Base-by-base conservation (phyloP, 2,329 filamentous ascomycete species). In the Leptodontidium sp. region DNA sequence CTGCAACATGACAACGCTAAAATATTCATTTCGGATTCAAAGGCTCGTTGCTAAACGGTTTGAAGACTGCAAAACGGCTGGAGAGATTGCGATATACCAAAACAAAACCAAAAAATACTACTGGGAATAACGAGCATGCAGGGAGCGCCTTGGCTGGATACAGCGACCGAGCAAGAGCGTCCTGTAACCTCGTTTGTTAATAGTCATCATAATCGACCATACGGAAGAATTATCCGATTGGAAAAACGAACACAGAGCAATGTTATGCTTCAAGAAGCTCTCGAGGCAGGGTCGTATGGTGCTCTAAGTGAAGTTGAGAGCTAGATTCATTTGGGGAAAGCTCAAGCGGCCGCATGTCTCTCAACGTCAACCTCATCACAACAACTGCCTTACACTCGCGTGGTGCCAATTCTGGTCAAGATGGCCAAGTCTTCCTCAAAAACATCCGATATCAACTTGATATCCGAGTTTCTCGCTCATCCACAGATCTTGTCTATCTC, bases 381-480 rank as follows among this genome's bases (percentile, higher is more conserved):
- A 57, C 15, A 7, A 38, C 15, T 29, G 49, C 24, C 29, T 4
- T 24, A 32, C 7, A 50, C 24, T 14, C 2, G 38, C 2, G 4
- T 4, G 2, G 4, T 15, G 4, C 15, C 11, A 24, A 29, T 29
- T 14, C 4, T 26, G 4, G 15, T 52, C 14, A 2, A 12, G 8
- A 26, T 24, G 26, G n/a, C 49, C 24, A 21, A 29, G 24, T 29
- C 2, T 11, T 14, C 24, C 24, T 52, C 53, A 21, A 32, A 9
- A 7, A 24, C 40, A 1, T 61, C 61, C 63, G 75, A 78, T 65
- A 72, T 80, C 72, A 80, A 80, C 68, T 68, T 62, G 21, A 40
- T 80, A 49, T 71, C 78, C 40, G 14, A 67, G 5, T 81, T 78
- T 64, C 73, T 80, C 1, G 72, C 78, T 17, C 70, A 75, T 65